Conservation (phyloP, 306 rosid genomes). For the Dicorynia guianensis region DNA sequence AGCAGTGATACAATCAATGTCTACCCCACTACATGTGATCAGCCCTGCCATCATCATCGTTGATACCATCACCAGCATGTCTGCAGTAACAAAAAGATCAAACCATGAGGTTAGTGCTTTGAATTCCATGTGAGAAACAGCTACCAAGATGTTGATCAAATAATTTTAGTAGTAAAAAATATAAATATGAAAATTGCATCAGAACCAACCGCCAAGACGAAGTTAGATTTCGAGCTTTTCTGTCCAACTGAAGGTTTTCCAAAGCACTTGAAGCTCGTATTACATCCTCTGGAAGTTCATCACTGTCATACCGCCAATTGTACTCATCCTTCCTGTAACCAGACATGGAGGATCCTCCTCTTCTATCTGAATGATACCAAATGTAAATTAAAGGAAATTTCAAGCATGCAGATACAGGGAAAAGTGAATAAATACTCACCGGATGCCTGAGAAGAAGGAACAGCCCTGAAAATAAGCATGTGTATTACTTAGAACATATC, state of each 20-base stretch:
- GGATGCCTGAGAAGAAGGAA: slow-evolving; percentile 60
- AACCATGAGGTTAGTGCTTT: neutral
- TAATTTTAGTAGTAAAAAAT: neutral
- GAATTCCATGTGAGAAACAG: neutral
- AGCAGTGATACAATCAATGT: slow-evolving; percentile 19
- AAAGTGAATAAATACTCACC: slow-evolving; percentile 46
- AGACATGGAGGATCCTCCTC: slow-evolving; percentile 70
- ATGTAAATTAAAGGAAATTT: slow-evolving; percentile 40
- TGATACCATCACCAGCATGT: slow-evolving; percentile 52
- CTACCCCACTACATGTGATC: slow-evolving; percentile 52
- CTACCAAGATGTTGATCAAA: neutral
- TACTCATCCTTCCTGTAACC: slow-evolving; percentile 68
- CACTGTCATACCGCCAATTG: slow-evolving; percentile 66
- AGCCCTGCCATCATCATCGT: slow-evolving; percentile 56
- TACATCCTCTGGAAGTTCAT: slow-evolving; percentile 66
- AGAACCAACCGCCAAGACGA: slow-evolving; percentile 71
- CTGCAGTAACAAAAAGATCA: slow-evolving; percentile 34
- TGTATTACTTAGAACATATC: neutral
- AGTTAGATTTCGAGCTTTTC: slow-evolving; percentile 73
- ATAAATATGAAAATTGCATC: neutral
- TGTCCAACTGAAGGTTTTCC: slow-evolving; percentile 73
- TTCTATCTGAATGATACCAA: slow-evolving; percentile 60
- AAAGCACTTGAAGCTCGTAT: slow-evolving; percentile 66
- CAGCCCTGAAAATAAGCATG: slow-evolving; percentile 47
- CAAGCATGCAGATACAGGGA: slow-evolving; percentile 21